Percentiles rank a stretch among this genome's conserved stretches.
phyloP scores from a whole-genome alignment of 1,284 basidiomycete species.

The Xerocomus tenax region DNA sequence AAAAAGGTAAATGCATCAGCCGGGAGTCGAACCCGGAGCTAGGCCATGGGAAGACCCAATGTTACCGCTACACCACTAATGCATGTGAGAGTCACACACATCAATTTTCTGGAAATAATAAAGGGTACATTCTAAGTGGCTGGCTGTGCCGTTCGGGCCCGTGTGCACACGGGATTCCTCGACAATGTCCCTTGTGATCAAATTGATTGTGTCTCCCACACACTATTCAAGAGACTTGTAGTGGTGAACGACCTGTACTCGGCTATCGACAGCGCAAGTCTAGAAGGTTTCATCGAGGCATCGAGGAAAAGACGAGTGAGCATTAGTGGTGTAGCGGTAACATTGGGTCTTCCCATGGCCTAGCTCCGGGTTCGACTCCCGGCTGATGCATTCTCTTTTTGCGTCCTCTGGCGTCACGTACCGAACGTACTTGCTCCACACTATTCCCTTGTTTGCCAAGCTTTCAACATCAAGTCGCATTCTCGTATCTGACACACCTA shows the following conservation, averaged over 20 bases:
- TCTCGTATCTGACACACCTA: not conserved
- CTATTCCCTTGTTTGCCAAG: not conserved
- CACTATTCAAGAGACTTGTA: too few relatives aligned
- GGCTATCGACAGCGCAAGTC: too few relatives aligned
- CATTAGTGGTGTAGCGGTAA: conserved; percentile 37
- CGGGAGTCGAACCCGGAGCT: conserved; percentile 54
- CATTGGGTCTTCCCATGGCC: conserved; percentile 42
- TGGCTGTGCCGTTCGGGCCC: too few relatives aligned
- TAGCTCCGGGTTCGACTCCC: conserved; percentile 54
- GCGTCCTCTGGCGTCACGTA: not conserved
- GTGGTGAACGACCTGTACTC: too few relatives aligned
- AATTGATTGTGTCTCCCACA: too few relatives aligned
- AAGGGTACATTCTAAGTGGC: too few relatives aligned
- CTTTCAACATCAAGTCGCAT: not conserved
- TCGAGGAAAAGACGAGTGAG: conserved; percentile 1
- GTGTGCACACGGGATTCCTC: too few relatives aligned
- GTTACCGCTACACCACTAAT: conserved; percentile 33
- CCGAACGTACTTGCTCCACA: not conserved
- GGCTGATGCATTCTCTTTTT: conserved; percentile 36
- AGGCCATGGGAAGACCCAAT: conserved; percentile 42
- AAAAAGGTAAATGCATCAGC: conserved; percentile 33
- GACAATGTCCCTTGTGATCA: not conserved
- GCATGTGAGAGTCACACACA: conserved; percentile 8
- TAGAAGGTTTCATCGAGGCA: too few relatives aligned
- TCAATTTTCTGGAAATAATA: too few relatives aligned